Conservation (phyloP, 768 basidiomycete genomes). For the Xerocomellus intermedius region DNA sequence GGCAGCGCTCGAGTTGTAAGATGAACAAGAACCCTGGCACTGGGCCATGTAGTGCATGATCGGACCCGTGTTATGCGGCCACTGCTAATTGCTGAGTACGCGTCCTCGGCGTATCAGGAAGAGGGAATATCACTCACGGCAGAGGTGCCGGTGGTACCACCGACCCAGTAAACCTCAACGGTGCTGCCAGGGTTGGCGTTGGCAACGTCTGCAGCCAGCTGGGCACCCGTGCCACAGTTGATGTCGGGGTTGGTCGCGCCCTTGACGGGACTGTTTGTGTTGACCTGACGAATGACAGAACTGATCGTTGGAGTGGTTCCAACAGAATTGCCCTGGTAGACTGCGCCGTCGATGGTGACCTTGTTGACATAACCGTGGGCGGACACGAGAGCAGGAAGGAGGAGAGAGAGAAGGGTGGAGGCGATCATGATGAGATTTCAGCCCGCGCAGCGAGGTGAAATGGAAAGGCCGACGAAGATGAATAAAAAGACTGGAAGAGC, state of each 20-base stretch:
- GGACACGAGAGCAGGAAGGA: slow-evolving; percentile 25
- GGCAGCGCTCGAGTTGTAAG: slow-evolving; percentile 52
- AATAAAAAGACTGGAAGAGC: background rate
- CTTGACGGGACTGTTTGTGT: slow-evolving; percentile 48
- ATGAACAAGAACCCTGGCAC: slow-evolving; percentile 55
- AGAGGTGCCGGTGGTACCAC: slow-evolving; percentile 34
- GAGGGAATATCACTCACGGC: slow-evolving; percentile 17
- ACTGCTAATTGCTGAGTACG: slow-evolving; percentile 24
- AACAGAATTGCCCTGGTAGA: slow-evolving; percentile 31
- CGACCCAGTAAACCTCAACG: slow-evolving; percentile 54
- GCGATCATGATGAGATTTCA: slow-evolving; percentile 12
- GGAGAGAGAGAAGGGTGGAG: slow-evolving; percentile 12
- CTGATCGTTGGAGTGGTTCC: slow-evolving; percentile 25
- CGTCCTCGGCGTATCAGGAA: background rate
- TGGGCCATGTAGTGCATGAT: slow-evolving; percentile 70
- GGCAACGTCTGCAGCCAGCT: slow-evolving; percentile 45
- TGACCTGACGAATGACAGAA: slow-evolving; percentile 43
- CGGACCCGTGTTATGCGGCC: slow-evolving; percentile 61
- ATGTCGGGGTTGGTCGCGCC: slow-evolving; percentile 53
- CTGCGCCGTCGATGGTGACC: slow-evolving; percentile 29
- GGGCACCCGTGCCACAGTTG: slow-evolving; percentile 57
- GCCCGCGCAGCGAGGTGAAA: slow-evolving; percentile 25
- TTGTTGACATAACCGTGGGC: slow-evolving; percentile 29
- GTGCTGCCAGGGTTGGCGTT: slow-evolving; percentile 58
- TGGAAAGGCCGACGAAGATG: background rate